Base-by-base conservation (phyloP, 768 basidiomycete genomes). In the Podaxis rugospora region DNA sequence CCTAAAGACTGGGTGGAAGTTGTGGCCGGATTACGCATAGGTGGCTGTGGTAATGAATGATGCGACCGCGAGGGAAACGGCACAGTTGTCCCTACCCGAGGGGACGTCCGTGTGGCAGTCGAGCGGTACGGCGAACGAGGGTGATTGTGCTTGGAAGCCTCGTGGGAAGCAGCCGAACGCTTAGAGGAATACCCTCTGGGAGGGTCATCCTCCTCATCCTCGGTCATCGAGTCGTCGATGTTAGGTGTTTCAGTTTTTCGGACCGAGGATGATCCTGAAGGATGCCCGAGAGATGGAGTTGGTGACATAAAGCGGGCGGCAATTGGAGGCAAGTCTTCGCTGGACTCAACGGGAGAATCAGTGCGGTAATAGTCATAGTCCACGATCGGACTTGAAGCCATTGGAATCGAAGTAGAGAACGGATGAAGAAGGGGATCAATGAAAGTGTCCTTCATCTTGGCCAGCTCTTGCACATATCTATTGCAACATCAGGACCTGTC, bases 381-480 rank as follows among this genome's bases (percentile, higher is more conserved):
- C 37, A 80, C 65, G 53, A 83, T 83, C 10, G 83, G 81, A 3
- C 83, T 83, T 0, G 84, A 83, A 10, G 85, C 78, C 35, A 76
- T 68, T 5, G 84, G 81, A n/a, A 77, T 66, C 0, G 72, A 70
- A 1, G 79, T 75, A 21, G 87, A 83, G 67, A 85, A 93, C 10
- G 93, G 92, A 74, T 96, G 94, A 14, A 98, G 83, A 36, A 96
- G 82, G 7, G 92, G 88, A 63, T 90, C 89, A 67, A 95, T 92
- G 68, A 97, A 97, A 0, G 91, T 94, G 65, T 95, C 92, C 76
- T 93, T 94, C 85, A 98, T 89, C 75, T 90, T 92, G 66, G 86
- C 74, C 9, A 98, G 82, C 67, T 98, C 95, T 66, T 84, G 83
- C 37, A 98, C 93, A 70, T 98, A 98, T 85, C 95, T 97, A 70